Conservation (phyloP, 495 filamentous ascomycete species). For the Lichenothelia convexa region DNA sequence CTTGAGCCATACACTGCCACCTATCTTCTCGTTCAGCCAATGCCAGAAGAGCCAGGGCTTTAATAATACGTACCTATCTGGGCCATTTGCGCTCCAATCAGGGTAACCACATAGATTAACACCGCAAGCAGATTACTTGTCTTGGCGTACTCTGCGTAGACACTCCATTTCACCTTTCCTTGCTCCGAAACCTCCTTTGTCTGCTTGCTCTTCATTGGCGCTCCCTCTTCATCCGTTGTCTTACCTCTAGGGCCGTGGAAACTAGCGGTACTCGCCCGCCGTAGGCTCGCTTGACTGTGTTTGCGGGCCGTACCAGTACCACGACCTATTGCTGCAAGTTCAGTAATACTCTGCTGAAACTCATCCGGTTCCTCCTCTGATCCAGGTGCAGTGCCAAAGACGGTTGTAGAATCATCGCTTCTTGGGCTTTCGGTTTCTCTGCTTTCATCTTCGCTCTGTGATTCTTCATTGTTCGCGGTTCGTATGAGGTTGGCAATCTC, state of each 20-base stretch:
- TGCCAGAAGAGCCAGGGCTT: not conserved
- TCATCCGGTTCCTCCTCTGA: conserved; percentile 44
- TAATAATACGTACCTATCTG: conserved; percentile 34
- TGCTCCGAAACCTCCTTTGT: conserved; percentile 75
- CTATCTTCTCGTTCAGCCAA: conserved; percentile 14
- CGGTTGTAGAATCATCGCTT: conserved; percentile 34
- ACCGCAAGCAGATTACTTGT: conserved; percentile 82
- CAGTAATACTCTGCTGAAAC: conserved; percentile 45
- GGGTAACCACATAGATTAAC: conserved; percentile 53
- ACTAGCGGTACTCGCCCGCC: conserved; percentile 79
- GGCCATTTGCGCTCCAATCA: conserved; percentile 63
- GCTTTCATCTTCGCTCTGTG: conserved; percentile 34
- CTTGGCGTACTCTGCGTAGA: conserved; percentile 52
- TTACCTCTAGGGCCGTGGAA: conserved; percentile 75
- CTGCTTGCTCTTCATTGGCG: conserved; percentile 55
- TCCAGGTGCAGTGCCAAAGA: conserved; percentile 28
- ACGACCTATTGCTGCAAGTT: conserved; percentile 52
- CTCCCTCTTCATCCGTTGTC: conserved; percentile 63
- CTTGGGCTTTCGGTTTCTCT: conserved; percentile 26
- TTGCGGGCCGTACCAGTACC: conserved; percentile 29
- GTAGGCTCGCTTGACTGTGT: conserved; percentile 54
- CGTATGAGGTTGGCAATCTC: conserved; percentile 74
- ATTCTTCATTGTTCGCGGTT: conserved; percentile 47
- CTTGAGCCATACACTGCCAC: conserved; percentile 84
- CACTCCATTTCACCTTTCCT: conserved; percentile 90